Evolutionary conservation across 352 stramenopile species (phyloP).

Genomic region (Halophytophthora polymorphica): DNA sequence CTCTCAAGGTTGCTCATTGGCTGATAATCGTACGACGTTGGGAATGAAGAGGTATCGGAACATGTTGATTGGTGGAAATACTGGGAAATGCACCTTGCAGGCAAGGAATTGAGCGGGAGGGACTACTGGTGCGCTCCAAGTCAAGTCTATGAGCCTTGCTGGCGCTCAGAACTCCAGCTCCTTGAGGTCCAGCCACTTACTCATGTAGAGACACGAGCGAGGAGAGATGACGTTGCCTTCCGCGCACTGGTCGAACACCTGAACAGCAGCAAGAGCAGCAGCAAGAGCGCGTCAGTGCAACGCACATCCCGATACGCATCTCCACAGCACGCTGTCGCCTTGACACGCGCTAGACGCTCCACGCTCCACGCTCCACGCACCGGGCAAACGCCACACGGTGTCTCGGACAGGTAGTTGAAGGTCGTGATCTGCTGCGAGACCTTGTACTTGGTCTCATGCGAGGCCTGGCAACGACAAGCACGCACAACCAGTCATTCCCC

Average conservation of each 20-base stretch:
- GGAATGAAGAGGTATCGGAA: not conserved
- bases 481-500: not conserved
- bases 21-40: no score
- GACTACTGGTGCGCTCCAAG: no score
- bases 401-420: conserved; percentile 88
- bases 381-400: conserved; percentile 87
- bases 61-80: conserved; percentile 19
- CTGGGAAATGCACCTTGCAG: conserved; percentile 5
- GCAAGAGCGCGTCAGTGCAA: not conserved
- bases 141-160: no score
- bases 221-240: conserved; percentile 91
- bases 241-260: conserved; percentile 89
- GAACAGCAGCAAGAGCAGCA: conserved; percentile 15
- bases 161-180: conserved; percentile 81
- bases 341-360: no score
- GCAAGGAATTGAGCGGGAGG: not conserved
- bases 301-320: no score
- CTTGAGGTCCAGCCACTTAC: conserved; percentile 89
- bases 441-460: conserved; percentile 86
- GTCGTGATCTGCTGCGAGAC: conserved; percentile 83
- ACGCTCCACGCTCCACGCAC: conserved; percentile 34
- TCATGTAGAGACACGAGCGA: conserved; percentile 89
- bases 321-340: no score
- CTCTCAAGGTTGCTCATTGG: conserved; percentile 1
- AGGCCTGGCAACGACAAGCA: conserved; percentile 40